phyloP scores from a whole-genome alignment of 345 rosid species.

The Gossypium mustelinum region DNA sequence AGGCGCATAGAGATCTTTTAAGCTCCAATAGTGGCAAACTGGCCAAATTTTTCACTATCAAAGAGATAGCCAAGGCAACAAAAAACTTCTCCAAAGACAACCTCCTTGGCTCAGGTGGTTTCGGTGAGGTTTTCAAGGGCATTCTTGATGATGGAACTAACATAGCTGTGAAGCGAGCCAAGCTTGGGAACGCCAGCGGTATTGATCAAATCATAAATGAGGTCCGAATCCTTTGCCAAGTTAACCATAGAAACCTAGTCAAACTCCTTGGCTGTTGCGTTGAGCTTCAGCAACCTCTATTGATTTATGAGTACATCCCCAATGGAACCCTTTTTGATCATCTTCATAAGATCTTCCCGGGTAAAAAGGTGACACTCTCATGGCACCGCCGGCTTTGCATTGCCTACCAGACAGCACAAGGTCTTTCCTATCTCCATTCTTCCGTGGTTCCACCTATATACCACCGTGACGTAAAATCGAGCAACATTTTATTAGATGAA shows the following conservation, averaged over 20 bases:
- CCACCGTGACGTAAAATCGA: conserved; percentile 55
- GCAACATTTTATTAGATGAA: conserved; percentile 55
- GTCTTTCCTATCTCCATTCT: conserved; percentile 54
- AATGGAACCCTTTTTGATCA: conserved; percentile 53
- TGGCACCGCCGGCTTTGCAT: conserved; percentile 43
- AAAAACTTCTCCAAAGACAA: conserved; percentile 49
- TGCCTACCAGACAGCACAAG: conserved; percentile 53
- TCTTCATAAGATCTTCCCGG: conserved; percentile 26
- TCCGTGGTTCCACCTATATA: conserved; percentile 53
- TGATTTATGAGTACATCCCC: conserved; percentile 57
- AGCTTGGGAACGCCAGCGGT: conserved; percentile 42
- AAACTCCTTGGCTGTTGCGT: conserved; percentile 39
- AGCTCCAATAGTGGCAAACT: conserved; percentile 35
- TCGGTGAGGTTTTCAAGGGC: conserved; percentile 63
- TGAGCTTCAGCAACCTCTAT: conserved; percentile 44
- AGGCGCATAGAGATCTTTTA: conserved; percentile 7
- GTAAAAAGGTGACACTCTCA: conserved; percentile 19
- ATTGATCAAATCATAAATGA: conserved; percentile 54
- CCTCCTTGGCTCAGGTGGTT: conserved; percentile 57
- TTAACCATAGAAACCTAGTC: conserved; percentile 57
- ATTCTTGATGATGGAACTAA: conserved; percentile 47
- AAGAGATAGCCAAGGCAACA: conserved; percentile 51
- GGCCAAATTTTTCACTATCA: conserved; percentile 45
- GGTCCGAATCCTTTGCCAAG: conserved; percentile 58
- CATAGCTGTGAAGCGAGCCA: conserved; percentile 53